Conservation (phyloP, 305 asterid species). For the Fraxinus nigra region DNA sequence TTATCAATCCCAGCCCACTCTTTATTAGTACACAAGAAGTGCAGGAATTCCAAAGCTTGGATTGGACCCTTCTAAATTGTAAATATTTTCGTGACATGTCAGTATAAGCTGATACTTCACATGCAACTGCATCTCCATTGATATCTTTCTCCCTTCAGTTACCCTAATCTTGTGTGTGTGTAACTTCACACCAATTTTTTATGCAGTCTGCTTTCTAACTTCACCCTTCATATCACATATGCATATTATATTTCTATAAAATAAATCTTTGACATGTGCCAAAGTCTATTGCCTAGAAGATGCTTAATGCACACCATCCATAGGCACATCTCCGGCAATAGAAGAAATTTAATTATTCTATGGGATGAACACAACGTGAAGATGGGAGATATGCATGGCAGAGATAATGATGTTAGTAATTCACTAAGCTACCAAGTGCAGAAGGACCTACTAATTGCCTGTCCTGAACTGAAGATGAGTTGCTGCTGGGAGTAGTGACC, state of each 20-base stretch:
- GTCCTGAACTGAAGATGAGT: constrained; percentile 73
- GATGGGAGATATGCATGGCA: background rate
- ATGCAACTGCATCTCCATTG: background rate
- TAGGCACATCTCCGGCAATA: background rate
- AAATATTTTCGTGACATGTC: background rate
- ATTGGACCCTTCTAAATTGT: background rate
- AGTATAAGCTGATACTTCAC: background rate
- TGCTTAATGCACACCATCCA: background rate
- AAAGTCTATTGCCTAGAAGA: background rate
- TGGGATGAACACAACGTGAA: background rate
- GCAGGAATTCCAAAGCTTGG: background rate
- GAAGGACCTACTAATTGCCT: constrained; percentile 73
- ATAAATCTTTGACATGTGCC: background rate
- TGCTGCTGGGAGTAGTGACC: constrained; percentile 82
- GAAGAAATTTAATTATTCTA: background rate
- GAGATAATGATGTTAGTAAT: background rate
- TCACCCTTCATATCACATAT: background rate
- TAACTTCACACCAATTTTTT: background rate
- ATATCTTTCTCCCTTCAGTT: background rate
- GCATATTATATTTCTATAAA: background rate
- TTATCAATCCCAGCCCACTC: background rate
- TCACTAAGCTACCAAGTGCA: background rate
- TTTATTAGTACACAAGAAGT: background rate
- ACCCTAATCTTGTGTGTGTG: background rate
- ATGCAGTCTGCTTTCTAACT: background rate